phyloP scores from a whole-genome alignment of 441 rosid genomes.

The Erodium chrysanthum region DNA sequence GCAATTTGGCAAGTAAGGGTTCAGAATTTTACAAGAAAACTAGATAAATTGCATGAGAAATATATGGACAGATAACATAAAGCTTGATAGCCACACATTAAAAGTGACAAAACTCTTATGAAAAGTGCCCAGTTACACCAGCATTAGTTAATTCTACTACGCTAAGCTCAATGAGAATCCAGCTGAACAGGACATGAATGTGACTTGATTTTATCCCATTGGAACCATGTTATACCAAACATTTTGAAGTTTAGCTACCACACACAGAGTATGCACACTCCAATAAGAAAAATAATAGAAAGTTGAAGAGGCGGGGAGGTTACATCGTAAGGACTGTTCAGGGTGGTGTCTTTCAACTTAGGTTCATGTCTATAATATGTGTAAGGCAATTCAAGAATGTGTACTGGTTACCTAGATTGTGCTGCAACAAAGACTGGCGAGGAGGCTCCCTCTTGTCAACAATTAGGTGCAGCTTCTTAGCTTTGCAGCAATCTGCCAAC shows the following conservation, averaged over 20 bases:
- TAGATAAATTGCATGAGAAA: not conserved
- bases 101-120: not conserved
- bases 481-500: conserved; percentile 95
- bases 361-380: not conserved
- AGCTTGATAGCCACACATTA: not conserved
- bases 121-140: not conserved
- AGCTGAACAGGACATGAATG: not conserved
- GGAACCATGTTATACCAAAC: not conserved
- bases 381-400: not conserved
- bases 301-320: not conserved
- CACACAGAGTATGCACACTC: not conserved
- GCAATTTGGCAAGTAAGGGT: not conserved
- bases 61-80: not conserved
- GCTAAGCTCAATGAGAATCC: not conserved
- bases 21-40: conserved; percentile 6
- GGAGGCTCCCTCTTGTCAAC: conserved; percentile 93
- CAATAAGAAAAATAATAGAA: too few species aligned
- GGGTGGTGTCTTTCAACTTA: not conserved
- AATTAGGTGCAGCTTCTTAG: conserved; percentile 64
- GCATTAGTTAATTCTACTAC: not conserved
- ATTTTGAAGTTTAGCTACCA: not conserved
- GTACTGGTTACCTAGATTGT: conserved; percentile 60
- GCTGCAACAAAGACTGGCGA: conserved; percentile 83
- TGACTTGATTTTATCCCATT: not conserved
- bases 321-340: not conserved